A percentile compares a stretch with the other conserved stretches of the same genome.
Conservation (phyloP, 805 yeast genomes). For the Zygosaccharomyces lentus region DNA sequence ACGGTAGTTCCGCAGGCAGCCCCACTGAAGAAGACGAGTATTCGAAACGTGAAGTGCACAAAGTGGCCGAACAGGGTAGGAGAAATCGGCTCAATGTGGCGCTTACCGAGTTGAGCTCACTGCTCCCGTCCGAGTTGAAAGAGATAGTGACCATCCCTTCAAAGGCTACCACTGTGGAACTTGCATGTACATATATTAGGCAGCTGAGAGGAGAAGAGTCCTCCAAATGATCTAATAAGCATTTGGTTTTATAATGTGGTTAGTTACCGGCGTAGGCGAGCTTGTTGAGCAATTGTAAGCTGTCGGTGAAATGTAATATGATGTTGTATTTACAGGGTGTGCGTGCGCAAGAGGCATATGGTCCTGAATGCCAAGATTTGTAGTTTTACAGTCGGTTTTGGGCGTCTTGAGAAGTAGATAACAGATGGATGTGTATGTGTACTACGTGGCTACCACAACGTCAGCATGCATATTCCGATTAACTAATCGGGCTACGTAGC, state of each 20-base stretch:
- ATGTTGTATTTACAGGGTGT: neutral
- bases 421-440: too few species aligned
- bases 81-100: constrained; percentile 90
- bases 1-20: constrained; percentile 5
- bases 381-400: too few species aligned
- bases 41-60: constrained; percentile 49
- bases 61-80: constrained; percentile 93
- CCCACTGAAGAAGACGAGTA: constrained; percentile 18
- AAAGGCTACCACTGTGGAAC: constrained; percentile 92
- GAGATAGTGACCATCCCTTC: constrained; percentile 65
- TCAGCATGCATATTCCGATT: too few species aligned
- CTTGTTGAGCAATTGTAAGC: neutral
- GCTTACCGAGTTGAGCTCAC: constrained; percentile 61
- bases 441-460: too few species aligned
- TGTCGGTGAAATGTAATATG: neutral
- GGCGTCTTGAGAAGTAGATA: too few species aligned
- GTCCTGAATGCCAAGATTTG: too few species aligned
- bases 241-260: neutral
- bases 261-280: neutral
- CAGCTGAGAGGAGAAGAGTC: constrained; percentile 36
- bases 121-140: constrained; percentile 61
- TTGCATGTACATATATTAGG: constrained; percentile 69
- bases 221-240: constrained; percentile 19
- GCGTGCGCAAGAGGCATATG: too few species aligned
- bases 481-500: too few species aligned